Evolutionary conservation across 805 yeast genomes (phyloP), one percentile per base, ranked within the genome.

Genomic region (Pachysolen tannophilus): DNA sequence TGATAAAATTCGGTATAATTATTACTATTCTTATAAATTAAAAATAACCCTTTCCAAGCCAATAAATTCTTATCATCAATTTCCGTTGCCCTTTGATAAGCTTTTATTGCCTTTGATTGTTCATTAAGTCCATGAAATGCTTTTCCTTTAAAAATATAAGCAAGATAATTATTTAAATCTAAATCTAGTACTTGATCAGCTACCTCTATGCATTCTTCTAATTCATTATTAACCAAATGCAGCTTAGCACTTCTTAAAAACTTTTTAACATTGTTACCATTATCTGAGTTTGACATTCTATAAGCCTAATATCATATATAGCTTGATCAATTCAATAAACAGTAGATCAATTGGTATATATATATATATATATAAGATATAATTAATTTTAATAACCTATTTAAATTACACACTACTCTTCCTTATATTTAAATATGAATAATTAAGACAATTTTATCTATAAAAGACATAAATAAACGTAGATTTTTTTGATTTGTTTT

Each of bases 21-120:
- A 3, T 61, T 51, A 7, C 46, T 44, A 9, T 55, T 46, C 36
- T 58, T 56, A 8, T 58, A 63, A 1, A 75, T 53, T 32, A 72
- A 68, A 39, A 76, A 57, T 40, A 79, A 64, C 1, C 97, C 97
- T 48, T 83, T 85, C 94, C 92, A 88, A 0, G 87, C 94, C 18
- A 72, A 53, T 2, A 75, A 43, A 33, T 78, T 73, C 2, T 61
- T 60, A 0, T 73, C 67, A 20, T 75, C 69, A 1, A 77, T 34
- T 5, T 52, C 46, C 3, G 74, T 67, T 0, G 87, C 87, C 15
- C 47, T 49, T 20, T 48, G 46, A 46, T 78, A 80, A 8, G 68
- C 53, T 18, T 42, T 43, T 9, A 56, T 42, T 0, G 84, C 78
- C 3, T 53, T 46, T 2, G 50, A 47, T 4, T 51, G 38, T 5